Evolutionary conservation across 192 early-diverging fungal genomes (phyloP).

Genomic region (Allomyces macrogynus): DNA sequence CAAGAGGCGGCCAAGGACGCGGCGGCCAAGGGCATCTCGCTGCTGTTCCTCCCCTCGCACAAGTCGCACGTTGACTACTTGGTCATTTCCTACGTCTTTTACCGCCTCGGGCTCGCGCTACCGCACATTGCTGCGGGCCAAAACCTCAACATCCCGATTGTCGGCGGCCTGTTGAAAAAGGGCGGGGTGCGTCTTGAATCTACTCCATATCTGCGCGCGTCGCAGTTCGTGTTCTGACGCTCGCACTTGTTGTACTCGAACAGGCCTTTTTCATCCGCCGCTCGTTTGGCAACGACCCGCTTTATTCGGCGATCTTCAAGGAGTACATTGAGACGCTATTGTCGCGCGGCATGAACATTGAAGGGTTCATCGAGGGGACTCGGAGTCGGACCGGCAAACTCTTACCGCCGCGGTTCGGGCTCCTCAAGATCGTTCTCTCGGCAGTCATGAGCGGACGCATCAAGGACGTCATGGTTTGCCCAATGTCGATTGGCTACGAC

Average conservation of each 20-base stretch:
- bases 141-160: slow-evolving; percentile 57
- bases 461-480: slow-evolving; percentile 50
- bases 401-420: slow-evolving; percentile 57
- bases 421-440: slow-evolving; percentile 66
- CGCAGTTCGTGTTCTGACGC: too few relatives aligned
- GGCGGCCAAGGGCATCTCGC: slow-evolving; percentile 41
- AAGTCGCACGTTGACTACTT: slow-evolving; percentile 77
- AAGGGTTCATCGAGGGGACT: slow-evolving; percentile 69
- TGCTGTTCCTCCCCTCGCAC: slow-evolving; percentile 62
- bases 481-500: slow-evolving; percentile 66
- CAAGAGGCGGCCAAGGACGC: slow-evolving; percentile 30
- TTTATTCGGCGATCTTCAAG: slow-evolving; percentile 50
- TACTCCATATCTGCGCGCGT: too few relatives aligned
- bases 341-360: slow-evolving; percentile 53
- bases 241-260: not conserved
- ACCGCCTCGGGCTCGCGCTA: slow-evolving; percentile 50
- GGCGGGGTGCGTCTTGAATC: slow-evolving; percentile 19
- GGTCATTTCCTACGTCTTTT: slow-evolving; percentile 59
- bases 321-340: slow-evolving; percentile 55
- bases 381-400: slow-evolving; percentile 60
- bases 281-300: slow-evolving; percentile 49
- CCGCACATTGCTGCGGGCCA: slow-evolving; percentile 73
- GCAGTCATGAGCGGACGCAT: slow-evolving; percentile 34
- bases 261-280: slow-evolving; percentile 58
- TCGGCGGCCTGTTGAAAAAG: slow-evolving; percentile 40